These are phyloP conservation scores for Alternaria conjuncta DNA, from an alignment of 2,329 filamentous ascomycete species.

Conservation along the genomic window DNA sequence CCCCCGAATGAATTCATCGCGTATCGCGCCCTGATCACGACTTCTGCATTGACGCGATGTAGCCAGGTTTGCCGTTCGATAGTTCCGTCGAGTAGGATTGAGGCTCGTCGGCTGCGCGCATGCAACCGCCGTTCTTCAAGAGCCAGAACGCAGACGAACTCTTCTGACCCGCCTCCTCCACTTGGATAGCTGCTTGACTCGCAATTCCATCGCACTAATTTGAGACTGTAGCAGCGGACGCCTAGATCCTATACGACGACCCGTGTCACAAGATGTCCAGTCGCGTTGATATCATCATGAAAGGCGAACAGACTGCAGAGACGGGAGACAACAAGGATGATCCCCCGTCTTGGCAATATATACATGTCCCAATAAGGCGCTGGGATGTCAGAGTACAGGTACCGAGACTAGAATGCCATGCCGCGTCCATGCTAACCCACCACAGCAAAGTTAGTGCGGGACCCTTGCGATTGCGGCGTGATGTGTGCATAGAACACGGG, in stretches of 20 bases:
- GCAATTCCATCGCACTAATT: neutral
- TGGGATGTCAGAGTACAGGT: conserved; percentile 8
- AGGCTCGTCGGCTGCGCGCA: neutral
- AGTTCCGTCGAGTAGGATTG: neutral
- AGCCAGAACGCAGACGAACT: conserved; percentile 9
- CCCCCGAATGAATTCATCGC: neutral
- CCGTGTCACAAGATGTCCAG: neutral
- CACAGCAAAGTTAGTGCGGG: conserved; percentile 2
- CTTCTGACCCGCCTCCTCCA: conserved; percentile 1
- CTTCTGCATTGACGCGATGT: conserved; percentile 3
- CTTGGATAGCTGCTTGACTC: conserved; percentile 5
- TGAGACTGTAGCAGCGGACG: neutral
- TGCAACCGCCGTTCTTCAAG: neutral
- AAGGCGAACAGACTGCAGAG: neutral
- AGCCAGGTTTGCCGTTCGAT: neutral
- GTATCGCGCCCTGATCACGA: neutral
- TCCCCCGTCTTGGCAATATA: conserved; percentile 7
- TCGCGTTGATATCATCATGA: neutral
- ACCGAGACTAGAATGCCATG: conserved; percentile 13
- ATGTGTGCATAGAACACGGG: conserved; percentile 7
- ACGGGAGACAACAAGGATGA: neutral
- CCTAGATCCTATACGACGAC: neutral
- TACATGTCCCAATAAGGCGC: conserved; percentile 2
- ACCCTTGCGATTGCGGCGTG: conserved; percentile 8
- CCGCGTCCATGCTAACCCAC: conserved; percentile 11